Conservation (phyloP, 2,329 filamentous ascomycete species). For the Fusarium haematococcum region DNA sequence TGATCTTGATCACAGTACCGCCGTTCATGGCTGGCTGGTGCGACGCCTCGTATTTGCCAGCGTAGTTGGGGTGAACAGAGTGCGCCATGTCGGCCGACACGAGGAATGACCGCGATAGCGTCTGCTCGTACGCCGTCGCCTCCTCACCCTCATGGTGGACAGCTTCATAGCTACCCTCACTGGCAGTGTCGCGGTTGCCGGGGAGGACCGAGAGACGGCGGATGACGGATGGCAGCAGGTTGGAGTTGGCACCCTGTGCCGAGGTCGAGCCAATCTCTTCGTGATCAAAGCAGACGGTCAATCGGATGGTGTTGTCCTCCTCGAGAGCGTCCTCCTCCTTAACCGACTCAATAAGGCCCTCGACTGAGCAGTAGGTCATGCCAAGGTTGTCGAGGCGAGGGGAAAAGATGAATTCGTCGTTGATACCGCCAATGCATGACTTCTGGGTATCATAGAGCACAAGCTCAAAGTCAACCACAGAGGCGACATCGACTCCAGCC, state of each 20-base stretch:
- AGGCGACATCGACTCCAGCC: constrained; percentile 74
- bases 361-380: constrained; percentile 94
- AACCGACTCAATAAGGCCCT: constrained; percentile 86
- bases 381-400: constrained; percentile 95
- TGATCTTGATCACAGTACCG: constrained; percentile 96
- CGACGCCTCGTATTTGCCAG: constrained; percentile 88
- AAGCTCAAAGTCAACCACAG: constrained; percentile 93
- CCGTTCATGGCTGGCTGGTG: constrained; percentile 97
- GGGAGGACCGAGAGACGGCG: constrained; percentile 87
- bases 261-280: constrained; percentile 96
- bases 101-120: constrained; percentile 89
- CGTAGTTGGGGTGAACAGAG: constrained; percentile 94
- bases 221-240: constrained; percentile 87
- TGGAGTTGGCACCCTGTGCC: constrained; percentile 93
- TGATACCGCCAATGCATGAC: constrained; percentile 86
- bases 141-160: constrained; percentile 71
- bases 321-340: constrained; percentile 73
- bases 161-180: constrained; percentile 70
- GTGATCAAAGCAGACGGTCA: constrained; percentile 97
- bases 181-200: constrained; percentile 72
- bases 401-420: constrained; percentile 96
- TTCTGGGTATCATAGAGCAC: constrained; percentile 98
- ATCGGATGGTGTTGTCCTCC: constrained; percentile 82
- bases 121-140: constrained; percentile 92
- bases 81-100: constrained; percentile 98